Conservation (phyloP, 2,329 filamentous ascomycete species). For the Fusarium protoensiforme region DNA sequence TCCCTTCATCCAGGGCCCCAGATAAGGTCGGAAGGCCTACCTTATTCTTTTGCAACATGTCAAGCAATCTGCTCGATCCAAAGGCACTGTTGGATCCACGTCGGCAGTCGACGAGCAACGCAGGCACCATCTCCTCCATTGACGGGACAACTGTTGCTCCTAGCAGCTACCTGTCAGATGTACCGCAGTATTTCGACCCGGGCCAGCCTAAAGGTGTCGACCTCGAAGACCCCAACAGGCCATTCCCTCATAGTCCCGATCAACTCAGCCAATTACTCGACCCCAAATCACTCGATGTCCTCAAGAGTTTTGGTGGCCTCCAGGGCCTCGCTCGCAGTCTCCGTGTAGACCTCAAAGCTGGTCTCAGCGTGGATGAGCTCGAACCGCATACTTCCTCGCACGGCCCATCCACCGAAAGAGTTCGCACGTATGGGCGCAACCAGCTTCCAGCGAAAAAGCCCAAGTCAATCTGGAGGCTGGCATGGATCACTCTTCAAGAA, state of each 20-base stretch:
- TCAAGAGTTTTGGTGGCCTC: constrained; percentile 77
- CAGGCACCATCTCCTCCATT: constrained; percentile 15
- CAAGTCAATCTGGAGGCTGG: constrained; percentile 14
- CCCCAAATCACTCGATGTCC: constrained; percentile 77
- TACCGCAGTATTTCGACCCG: constrained; percentile 5
- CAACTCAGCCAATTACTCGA: constrained; percentile 78
- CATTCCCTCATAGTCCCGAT: constrained; percentile 1
- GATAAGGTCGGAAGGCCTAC: background rate
- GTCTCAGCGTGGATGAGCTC: constrained; percentile 75
- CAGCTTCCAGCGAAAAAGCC: constrained; percentile 14
- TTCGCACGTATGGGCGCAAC: constrained; percentile 7
- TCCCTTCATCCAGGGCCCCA: background rate
- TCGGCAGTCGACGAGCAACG: constrained; percentile 29
- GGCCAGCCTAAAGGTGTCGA: constrained; percentile 1
- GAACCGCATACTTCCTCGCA: constrained; percentile 40
- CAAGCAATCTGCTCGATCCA: constrained; percentile 28
- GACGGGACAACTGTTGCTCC: constrained; percentile 23
- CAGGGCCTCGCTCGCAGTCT: constrained; percentile 76
- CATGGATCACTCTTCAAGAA: constrained; percentile 22
- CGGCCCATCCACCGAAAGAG: background rate
- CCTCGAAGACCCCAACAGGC: background rate
- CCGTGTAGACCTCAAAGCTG: constrained; percentile 69
- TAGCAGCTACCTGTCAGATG: constrained; percentile 9
- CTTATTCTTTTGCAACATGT: constrained; percentile 12
- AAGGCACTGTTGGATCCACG: constrained; percentile 27